Percentiles rank a stretch among this genome's conserved stretches.
Conservation (phyloP, 306 rosid species). For the Quercus glauca region DNA sequence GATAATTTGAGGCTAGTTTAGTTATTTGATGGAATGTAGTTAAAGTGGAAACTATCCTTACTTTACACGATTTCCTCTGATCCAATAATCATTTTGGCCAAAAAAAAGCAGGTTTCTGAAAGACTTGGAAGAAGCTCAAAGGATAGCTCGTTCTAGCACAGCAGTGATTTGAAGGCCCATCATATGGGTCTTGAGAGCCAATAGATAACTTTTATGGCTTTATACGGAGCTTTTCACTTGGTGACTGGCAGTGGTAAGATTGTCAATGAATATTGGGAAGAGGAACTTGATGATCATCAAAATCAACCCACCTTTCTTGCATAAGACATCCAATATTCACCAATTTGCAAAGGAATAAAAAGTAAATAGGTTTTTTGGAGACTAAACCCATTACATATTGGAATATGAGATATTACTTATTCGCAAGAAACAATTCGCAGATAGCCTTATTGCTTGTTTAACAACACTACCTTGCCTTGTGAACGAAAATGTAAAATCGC, state of each 20-base stretch:
- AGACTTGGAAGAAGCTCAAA: conserved; percentile 98
- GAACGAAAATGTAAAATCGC: too few relatives aligned
- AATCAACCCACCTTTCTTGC: conserved; percentile 18
- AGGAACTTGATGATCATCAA: conserved; percentile 28
- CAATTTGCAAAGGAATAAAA: conserved; percentile 5
- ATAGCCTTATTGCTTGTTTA: too few relatives aligned
- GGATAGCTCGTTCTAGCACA: conserved; percentile 59
- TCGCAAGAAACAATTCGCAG: too few relatives aligned
- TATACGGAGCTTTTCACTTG: conserved; percentile 7
- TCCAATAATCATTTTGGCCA: conserved; percentile 15
- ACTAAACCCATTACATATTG: not conserved
- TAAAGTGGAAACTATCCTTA: conserved; percentile 1
- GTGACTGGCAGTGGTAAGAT: conserved; percentile 8
- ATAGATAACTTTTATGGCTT: conserved; percentile 7
- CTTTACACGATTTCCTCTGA: not conserved
- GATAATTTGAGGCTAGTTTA: conserved; percentile 15
- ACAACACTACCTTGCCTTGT: too few relatives aligned
- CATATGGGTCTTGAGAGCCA: conserved; percentile 22
- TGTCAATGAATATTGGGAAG: conserved; percentile 9
- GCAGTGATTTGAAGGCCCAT: conserved; percentile 44
- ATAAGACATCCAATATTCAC: conserved; percentile 17
- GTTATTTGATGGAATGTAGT: conserved; percentile 13
- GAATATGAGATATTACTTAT: not conserved
- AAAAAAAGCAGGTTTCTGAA: conserved; percentile 65
- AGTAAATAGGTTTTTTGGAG: conserved; percentile 10